Evolutionary conservation across 78 protist genomes (phyloP).

Genomic region (Dictyostelium purpureum): DNA sequence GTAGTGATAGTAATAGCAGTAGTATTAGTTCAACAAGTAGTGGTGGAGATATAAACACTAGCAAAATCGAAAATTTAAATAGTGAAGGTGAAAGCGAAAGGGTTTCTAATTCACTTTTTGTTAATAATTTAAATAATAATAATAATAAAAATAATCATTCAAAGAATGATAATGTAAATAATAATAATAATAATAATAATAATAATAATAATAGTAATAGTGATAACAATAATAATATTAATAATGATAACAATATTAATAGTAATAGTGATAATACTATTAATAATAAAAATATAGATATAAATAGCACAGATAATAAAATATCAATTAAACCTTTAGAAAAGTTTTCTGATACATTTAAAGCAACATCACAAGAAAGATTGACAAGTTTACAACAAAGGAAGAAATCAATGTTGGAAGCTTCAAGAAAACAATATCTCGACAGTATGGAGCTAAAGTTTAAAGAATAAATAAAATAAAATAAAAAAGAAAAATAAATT

Average conservation of each 20-base stretch:
- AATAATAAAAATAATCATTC: not conserved
- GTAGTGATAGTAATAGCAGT: not conserved
- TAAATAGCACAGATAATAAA: too few species aligned
- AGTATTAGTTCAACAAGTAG: not conserved
- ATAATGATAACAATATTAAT: constrained; percentile 15
- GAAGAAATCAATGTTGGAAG: constrained; percentile 71
- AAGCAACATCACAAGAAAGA: constrained; percentile 55
- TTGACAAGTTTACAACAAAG: constrained; percentile 60
- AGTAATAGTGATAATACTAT: not conserved
- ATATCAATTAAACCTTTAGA: constrained; percentile 17
- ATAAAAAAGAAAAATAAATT: not conserved
- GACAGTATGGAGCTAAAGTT: not conserved
- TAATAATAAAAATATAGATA: not conserved
- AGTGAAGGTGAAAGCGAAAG: not conserved
- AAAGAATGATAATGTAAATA: not conserved
- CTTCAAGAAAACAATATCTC: constrained; percentile 47
- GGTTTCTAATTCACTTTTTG: too few species aligned
- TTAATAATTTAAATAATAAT: not conserved
- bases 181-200: constrained; percentile 25
- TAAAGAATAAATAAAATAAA: not conserved
- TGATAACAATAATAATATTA: not conserved
- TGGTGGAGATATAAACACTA: not conserved
- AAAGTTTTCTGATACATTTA: constrained; percentile 48
- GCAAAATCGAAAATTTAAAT: not conserved
- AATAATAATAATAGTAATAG: constrained; percentile 1